These are phyloP conservation scores for Arthrobotrys conoides DNA, from an alignment of 2,329 filamentous ascomycete species.

Conservation along the genomic window DNA sequence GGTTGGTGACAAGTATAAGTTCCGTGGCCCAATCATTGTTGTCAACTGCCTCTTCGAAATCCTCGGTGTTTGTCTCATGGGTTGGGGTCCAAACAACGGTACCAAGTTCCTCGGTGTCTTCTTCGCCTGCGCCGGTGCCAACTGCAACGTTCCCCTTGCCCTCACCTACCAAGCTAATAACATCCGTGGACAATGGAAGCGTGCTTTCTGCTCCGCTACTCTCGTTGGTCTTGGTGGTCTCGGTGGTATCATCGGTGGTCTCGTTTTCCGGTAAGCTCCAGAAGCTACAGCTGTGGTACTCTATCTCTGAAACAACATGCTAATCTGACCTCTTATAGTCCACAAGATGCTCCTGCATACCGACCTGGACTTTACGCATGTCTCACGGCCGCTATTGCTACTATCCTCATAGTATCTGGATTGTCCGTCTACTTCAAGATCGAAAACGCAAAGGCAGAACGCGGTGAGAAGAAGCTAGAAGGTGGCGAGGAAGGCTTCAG, in stretches of 20 bases:
- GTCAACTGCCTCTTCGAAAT: slow-evolving; percentile 77
- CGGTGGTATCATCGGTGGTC: slow-evolving; percentile 81
- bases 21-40: slow-evolving; percentile 77
- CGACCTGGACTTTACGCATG: slow-evolving; percentile 52
- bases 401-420: slow-evolving; percentile 30
- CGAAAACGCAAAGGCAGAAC: slow-evolving; percentile 56
- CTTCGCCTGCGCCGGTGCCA: slow-evolving; percentile 80
- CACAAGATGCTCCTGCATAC: slow-evolving; percentile 55
- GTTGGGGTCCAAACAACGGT: slow-evolving; percentile 73
- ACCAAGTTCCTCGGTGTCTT: slow-evolving; percentile 83
- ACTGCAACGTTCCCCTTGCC: slow-evolving; percentile 80
- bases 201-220: slow-evolving; percentile 82
- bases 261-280: slow-evolving; percentile 75
- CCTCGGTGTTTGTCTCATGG: slow-evolving; percentile 80
- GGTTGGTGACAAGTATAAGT: slow-evolving; percentile 76
- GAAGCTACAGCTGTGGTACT: not conserved
- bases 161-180: slow-evolving; percentile 90
- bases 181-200: slow-evolving; percentile 89
- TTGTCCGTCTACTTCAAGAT: slow-evolving; percentile 38
- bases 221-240: slow-evolving; percentile 83
- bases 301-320: not conserved
- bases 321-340: slow-evolving; percentile 32
- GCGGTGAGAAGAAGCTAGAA: slow-evolving; percentile 56
- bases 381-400: slow-evolving; percentile 43
- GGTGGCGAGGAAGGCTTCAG: slow-evolving; percentile 49